These are phyloP conservation scores for Nymphaea colorata DNA, from an alignment of 164 flowering plant genomes.

Conservation along the genomic window DNA sequence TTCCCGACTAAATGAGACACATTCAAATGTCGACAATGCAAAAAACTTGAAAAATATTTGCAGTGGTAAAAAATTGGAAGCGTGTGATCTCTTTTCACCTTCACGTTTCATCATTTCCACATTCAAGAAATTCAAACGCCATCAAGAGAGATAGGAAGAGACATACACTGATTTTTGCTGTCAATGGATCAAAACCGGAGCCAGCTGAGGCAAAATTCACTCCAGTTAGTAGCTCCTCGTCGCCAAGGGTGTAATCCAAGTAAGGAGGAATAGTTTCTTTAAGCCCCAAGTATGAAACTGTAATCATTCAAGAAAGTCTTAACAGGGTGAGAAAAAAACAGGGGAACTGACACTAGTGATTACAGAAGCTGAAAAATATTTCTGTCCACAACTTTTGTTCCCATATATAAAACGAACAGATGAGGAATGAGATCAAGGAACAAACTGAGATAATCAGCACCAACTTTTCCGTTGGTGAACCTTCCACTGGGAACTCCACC, in stretches of 20 bases:
- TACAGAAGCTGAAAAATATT: neutral
- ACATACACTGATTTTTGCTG: conserved; percentile 15
- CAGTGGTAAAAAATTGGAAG: no score
- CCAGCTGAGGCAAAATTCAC: conserved; percentile 83
- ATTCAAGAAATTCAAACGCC: no score
- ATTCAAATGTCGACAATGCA: no score
- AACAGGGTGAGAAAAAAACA: neutral
- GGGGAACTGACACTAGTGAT: neutral
- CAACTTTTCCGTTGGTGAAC: conserved; percentile 43
- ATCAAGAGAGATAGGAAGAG: neutral
- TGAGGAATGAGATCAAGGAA: neutral
- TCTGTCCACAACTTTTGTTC: neutral
- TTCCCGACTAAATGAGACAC: no score
- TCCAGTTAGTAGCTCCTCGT: conserved; percentile 48
- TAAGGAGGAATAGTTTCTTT: conserved; percentile 58
- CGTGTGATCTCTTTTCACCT: no score
- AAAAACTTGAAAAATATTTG: no score
- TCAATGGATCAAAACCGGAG: conserved; percentile 49
- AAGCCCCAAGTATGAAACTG: conserved; percentile 52
- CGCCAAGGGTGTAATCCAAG: conserved; percentile 41
- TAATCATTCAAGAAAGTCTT: neutral
- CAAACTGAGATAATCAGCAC: conserved; percentile 45
- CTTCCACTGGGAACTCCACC: conserved; percentile 47
- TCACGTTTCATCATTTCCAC: no score
- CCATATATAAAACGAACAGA: neutral